Evolutionary conservation across 2,329 filamentous ascomycete genomes (phyloP).

Genomic region (Nigrospora oryzae): DNA sequence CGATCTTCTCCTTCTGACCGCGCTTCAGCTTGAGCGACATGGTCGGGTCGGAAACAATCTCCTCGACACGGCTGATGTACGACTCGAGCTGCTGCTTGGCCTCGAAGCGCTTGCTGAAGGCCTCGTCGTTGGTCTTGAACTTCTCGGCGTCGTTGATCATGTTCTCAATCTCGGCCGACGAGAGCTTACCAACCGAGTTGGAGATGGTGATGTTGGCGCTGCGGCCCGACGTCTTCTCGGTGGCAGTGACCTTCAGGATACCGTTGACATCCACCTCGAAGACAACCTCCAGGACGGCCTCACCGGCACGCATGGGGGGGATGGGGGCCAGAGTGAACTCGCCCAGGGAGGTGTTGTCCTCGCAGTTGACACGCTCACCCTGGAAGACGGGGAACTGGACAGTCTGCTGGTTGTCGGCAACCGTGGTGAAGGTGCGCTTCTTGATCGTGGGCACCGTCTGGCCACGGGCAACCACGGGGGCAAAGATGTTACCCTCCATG

Average conservation of each 20-base stretch:
- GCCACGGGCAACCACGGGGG: slow-evolving; percentile 78
- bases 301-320: slow-evolving; percentile 84
- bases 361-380: slow-evolving; percentile 96
- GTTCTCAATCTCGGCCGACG: slow-evolving; percentile 86
- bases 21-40: slow-evolving; percentile 98
- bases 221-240: slow-evolving; percentile 96
- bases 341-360: slow-evolving; percentile 95
- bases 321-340: slow-evolving; percentile 93
- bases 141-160: slow-evolving; percentile 97
- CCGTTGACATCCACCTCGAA: slow-evolving; percentile 99
- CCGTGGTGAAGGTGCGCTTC: slow-evolving; percentile 82
- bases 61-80: slow-evolving; percentile 97
- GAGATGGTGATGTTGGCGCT: slow-evolving; percentile 99
- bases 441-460: slow-evolving; percentile 72
- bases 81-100: slow-evolving; percentile 98
- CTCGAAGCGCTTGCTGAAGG: slow-evolving; percentile 99
- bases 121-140: slow-evolving; percentile 97
- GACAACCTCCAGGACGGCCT: slow-evolving; percentile 93
- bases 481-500: slow-evolving; percentile 99
- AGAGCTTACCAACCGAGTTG: slow-evolving; percentile 99
- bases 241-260: slow-evolving; percentile 98
- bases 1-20: slow-evolving; percentile 99
- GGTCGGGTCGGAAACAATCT: slow-evolving; percentile 94
- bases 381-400: slow-evolving; percentile 91
- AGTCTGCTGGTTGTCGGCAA: slow-evolving; percentile 67